phyloP scores from a whole-genome alignment of 768 basidiomycete genomes.

The Mycena kentingensis region DNA sequence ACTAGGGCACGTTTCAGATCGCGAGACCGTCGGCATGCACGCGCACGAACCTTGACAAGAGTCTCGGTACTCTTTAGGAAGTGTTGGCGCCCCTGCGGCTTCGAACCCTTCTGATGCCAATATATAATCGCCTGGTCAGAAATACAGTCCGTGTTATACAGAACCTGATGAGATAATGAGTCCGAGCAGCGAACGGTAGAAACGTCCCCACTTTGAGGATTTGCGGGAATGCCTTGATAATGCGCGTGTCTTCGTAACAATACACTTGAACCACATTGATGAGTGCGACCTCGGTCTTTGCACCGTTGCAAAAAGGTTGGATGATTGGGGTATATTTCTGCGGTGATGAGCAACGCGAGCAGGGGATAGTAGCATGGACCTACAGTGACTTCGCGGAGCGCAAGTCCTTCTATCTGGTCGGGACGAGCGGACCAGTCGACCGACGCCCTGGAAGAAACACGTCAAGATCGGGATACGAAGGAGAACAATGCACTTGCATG shows the following conservation, averaged over 20 bases:
- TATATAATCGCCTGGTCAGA: constrained; percentile 97
- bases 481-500: constrained; percentile 43
- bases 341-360: not conserved
- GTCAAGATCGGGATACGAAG: not conserved
- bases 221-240: constrained; percentile 93
- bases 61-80: constrained; percentile 88
- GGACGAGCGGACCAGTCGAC: constrained; percentile 89
- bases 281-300: constrained; percentile 90
- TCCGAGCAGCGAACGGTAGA: not conserved
- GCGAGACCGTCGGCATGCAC: not conserved
- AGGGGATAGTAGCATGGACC: constrained; percentile 27
- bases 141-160: constrained; percentile 95
- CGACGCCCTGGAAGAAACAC: constrained; percentile 37
- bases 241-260: constrained; percentile 94
- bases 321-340: constrained; percentile 85
- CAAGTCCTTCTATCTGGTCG: constrained; percentile 89
- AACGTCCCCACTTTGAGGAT: constrained; percentile 74
- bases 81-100: constrained; percentile 92
- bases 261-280: constrained; percentile 96
- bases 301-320: constrained; percentile 85
- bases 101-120: constrained; percentile 97
- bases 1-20: constrained; percentile 50
- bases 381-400: constrained; percentile 86
- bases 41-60: constrained; percentile 75
- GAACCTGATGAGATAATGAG: constrained; percentile 52